Base-by-base conservation (phyloP, 1,139 yeast genomes). In the Spencermartinsiella ligniputridi region DNA sequence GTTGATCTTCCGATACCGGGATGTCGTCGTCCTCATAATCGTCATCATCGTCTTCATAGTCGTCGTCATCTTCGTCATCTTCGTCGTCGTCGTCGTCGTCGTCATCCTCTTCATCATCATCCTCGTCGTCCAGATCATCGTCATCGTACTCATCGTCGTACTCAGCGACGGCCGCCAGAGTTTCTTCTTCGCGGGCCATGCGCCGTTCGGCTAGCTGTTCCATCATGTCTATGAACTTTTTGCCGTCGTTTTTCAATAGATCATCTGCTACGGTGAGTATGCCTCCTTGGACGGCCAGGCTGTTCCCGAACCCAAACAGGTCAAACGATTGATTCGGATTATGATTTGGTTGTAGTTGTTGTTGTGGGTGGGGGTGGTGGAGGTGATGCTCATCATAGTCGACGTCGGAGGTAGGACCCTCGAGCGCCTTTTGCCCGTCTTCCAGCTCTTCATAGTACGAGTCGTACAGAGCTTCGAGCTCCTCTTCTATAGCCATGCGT, bases 261-360 rank as follows among this genome's bases (percentile, higher is more conserved):
- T 86, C 95, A 52, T 86, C 94, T 0, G 94, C 92, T 42, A 86
- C 83, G 12, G 78, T 75, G 41, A 81, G 70, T 19, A 81, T 63
- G 3, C 72, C 72, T 19, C 71, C 71, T 41, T 65, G 67, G 27
- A 68, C 63, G 3, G 68, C 60, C 18, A 67, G 52, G 34, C 61
- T 60, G 35, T 54, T 60, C 34, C 68, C 66, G 49, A 67, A 66
- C 41, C 62, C 60, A 47, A 61, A 62, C 36, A 62, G 50, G 34
- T 64, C 68, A 17, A 39, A 30, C 29, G 20, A 35, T 12, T 48
- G 49, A 16, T 45, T 46, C 29, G 48, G 50, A 21, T 44, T 46
- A 24, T 50, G 47, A 27, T 37, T 42, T 33, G 47, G 55, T 22
- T 40, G 50, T 9, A 16, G 29, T 25, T 45, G 47, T n/a, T 22